Evolutionary conservation across 805 yeast genomes (phyloP).

Genomic region (Pichia sporocuriosa): DNA sequence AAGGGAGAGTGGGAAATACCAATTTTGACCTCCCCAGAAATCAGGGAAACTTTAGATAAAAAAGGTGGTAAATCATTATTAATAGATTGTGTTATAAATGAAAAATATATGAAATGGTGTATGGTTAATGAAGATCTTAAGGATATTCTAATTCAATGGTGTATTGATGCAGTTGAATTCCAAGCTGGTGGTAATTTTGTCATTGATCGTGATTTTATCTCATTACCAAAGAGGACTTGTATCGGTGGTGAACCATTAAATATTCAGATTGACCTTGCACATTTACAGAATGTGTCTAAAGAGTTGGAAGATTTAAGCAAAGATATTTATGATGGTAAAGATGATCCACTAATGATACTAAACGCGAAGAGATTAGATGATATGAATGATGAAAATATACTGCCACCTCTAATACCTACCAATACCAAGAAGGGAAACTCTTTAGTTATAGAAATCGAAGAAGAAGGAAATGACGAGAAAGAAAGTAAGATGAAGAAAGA

Average conservation of each 20-base stretch:
- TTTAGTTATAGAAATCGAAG: neutral
- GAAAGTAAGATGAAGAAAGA: neutral
- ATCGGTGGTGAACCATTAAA: slow-evolving; percentile 68
- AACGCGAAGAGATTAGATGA: slow-evolving; percentile 31
- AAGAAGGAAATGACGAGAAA: neutral
- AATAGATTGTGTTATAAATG: slow-evolving; percentile 74
- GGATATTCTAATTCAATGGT: slow-evolving; percentile 72
- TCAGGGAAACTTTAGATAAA: slow-evolving; percentile 54
- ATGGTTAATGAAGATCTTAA: slow-evolving; percentile 51
- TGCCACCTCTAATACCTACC: neutral
- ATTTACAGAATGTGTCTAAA: slow-evolving; percentile 31
- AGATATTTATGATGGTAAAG: slow-evolving; percentile 19
- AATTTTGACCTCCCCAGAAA: slow-evolving; percentile 55
- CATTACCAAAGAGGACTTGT: slow-evolving; percentile 62
- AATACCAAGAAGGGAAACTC: neutral
- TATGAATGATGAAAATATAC: slow-evolving; percentile 4
- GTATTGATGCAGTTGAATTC: slow-evolving; percentile 68
- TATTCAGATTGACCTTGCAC: slow-evolving; percentile 37
- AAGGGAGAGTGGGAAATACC: slow-evolving; percentile 84
- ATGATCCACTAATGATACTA: slow-evolving; percentile 14
- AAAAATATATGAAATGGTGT: slow-evolving; percentile 56
- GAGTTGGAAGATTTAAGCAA: slow-evolving; percentile 24
- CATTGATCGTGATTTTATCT: slow-evolving; percentile 53
- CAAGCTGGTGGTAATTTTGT: slow-evolving; percentile 25
- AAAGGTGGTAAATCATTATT: slow-evolving; percentile 59